Evolutionary conservation across 2,329 filamentous ascomycete genomes (phyloP).

Genomic region (Alternaria infectoria): DNA sequence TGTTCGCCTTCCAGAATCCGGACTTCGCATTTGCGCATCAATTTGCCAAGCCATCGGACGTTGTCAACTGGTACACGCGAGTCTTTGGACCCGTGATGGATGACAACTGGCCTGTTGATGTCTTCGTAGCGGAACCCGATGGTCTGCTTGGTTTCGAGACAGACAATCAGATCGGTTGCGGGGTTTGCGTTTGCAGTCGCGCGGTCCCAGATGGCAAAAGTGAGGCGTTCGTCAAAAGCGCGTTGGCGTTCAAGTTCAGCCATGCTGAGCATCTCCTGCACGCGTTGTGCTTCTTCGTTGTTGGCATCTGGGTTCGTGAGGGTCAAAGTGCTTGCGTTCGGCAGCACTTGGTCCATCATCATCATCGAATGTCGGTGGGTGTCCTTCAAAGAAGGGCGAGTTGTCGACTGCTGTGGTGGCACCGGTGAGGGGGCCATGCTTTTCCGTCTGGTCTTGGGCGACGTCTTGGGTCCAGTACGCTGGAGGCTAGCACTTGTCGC

Average conservation of each 20-base stretch:
- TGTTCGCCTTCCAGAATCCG: constrained; percentile 88
- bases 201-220: constrained; percentile 91
- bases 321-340: constrained; percentile 45
- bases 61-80: constrained; percentile 94
- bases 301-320: constrained; percentile 39
- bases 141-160: constrained; percentile 84
- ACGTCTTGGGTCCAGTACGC: constrained; percentile 60
- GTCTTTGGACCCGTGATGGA: constrained; percentile 91
- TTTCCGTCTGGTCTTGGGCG: constrained; percentile 44
- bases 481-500: constrained; percentile 83
- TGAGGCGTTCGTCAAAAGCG: constrained; percentile 83
- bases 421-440: constrained; percentile 29
- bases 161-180: constrained; percentile 89
- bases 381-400: constrained; percentile 37
- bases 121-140: constrained; percentile 98
- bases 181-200: constrained; percentile 92
- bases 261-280: constrained; percentile 63
- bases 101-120: constrained; percentile 87
- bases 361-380: constrained; percentile 55
- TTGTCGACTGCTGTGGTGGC: constrained; percentile 8
- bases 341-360: constrained; percentile 57
- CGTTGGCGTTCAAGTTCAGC: constrained; percentile 74
- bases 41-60: constrained; percentile 90
- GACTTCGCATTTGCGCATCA: constrained; percentile 92
- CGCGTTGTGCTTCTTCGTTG: constrained; percentile 35